These are phyloP conservation scores for Tylopilus vinaceipallidus DNA, from an alignment of 768 basidiomycete genomes.

Conservation along the genomic window DNA sequence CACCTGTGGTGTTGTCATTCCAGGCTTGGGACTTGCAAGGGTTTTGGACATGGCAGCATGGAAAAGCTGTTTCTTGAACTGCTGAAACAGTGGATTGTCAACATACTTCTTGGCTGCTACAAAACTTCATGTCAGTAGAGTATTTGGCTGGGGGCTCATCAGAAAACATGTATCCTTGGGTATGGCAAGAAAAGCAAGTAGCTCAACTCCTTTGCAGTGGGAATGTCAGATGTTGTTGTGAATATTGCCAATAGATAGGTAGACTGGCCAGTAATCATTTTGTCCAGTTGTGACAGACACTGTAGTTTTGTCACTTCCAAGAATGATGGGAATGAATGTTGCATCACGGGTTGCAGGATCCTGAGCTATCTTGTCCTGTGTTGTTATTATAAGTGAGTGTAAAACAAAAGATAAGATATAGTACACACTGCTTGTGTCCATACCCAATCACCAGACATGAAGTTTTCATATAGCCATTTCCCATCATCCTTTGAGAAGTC, in stretches of 20 bases:
- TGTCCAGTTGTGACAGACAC: constrained; percentile 16
- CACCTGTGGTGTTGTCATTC: not conserved
- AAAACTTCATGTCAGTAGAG: not conserved
- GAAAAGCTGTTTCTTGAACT: constrained; percentile 34
- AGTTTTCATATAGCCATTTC: not conserved
- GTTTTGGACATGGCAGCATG: constrained; percentile 28
- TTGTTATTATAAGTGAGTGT: too few relatives aligned
- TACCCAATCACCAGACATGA: not conserved
- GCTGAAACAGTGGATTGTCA: constrained; percentile 14
- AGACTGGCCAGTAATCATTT: constrained; percentile 18
- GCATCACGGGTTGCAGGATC: constrained; percentile 16
- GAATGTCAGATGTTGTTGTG: constrained; percentile 10
- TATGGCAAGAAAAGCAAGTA: constrained; percentile 29
- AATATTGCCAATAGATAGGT: constrained; percentile 17
- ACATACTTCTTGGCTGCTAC: constrained; percentile 5
- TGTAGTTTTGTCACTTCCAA: constrained; percentile 20
- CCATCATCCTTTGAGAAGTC: constrained; percentile 2
- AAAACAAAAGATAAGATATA: not conserved
- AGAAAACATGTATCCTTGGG: constrained; percentile 19
- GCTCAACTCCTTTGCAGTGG: constrained; percentile 10
- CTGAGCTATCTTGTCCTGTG: constrained; percentile 26
- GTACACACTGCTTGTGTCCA: too few relatives aligned
- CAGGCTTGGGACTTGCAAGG: not conserved
- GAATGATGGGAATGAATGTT: constrained; percentile 14
- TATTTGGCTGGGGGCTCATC: too few relatives aligned